Percentiles rank a stretch among this genome's conserved stretches.
These are phyloP conservation scores for Cyberlindnera amylophila DNA, from an alignment of 805 yeast species.

Conservation along the genomic window DNA sequence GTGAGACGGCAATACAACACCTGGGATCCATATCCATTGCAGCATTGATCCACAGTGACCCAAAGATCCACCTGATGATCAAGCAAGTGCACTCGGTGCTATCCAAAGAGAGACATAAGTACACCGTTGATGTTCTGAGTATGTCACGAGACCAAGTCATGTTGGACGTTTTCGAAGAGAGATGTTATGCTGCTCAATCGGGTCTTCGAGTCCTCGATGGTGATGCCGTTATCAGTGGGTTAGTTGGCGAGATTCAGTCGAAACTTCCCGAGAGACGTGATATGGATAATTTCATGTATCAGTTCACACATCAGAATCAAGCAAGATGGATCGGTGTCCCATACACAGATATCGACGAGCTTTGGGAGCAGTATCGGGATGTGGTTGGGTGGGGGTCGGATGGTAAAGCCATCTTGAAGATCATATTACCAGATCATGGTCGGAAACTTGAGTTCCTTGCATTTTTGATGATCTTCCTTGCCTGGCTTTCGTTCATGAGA, in stretches of 20 bases:
- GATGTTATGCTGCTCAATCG: neutral
- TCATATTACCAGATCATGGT: slow-evolving; percentile 5
- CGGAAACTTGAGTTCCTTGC: slow-evolving; percentile 5
- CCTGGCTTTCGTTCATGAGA: slow-evolving; percentile 9
- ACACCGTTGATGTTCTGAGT: neutral
- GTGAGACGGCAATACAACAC: neutral
- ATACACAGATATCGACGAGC: slow-evolving; percentile 1
- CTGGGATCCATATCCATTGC: slow-evolving; percentile 5
- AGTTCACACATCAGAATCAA: slow-evolving; percentile 5
- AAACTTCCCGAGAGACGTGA: slow-evolving; percentile 2
- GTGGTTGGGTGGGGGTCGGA: neutral
- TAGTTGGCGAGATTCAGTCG: slow-evolving; percentile 8
- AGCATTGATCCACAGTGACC: slow-evolving; percentile 2
- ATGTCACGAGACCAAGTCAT: slow-evolving; percentile 6
- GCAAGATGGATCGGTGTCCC: slow-evolving; percentile 10
- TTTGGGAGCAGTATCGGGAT: neutral
- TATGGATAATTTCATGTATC: slow-evolving; percentile 8
- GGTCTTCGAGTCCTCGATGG: slow-evolving; percentile 3
- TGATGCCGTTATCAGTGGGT: slow-evolving; percentile 1
- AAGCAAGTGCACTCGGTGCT: slow-evolving; percentile 6
- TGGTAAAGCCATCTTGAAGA: slow-evolving; percentile 1
- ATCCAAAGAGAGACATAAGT: slow-evolving; percentile 6
- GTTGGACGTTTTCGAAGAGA: slow-evolving; percentile 8
- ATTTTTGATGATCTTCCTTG: slow-evolving; percentile 8
- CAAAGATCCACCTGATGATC: slow-evolving; percentile 1